Evolutionary conservation across 2,329 filamentous ascomycete genomes (phyloP).

Genomic region (Penicillium thymicola): DNA sequence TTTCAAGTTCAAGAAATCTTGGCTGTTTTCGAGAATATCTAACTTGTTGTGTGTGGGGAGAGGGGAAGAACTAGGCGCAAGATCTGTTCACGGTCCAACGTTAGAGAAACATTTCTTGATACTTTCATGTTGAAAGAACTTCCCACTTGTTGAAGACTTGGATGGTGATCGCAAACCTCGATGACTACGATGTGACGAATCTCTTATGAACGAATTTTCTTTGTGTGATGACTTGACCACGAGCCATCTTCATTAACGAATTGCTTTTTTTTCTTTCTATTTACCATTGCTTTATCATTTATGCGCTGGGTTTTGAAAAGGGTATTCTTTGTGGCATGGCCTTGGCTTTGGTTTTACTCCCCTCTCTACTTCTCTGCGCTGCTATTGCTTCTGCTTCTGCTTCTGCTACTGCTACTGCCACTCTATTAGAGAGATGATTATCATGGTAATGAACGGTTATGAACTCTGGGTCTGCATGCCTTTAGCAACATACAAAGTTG

Average conservation of each 20-base stretch:
- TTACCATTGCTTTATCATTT: conserved; percentile 1
- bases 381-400: conserved; percentile 8
- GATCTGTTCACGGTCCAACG: background rate
- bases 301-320: conserved; percentile 11
- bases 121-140: conserved; percentile 1
- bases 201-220: conserved; percentile 30
- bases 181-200: conserved; percentile 41
- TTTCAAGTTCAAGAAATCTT: background rate
- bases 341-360: conserved; percentile 4
- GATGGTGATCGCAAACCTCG: conserved; percentile 14
- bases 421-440: conserved; percentile 27
- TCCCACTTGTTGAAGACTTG: background rate
- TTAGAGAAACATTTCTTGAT: conserved; percentile 14
- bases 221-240: conserved; percentile 18
- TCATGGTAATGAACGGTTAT: conserved; percentile 29
- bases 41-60: background rate
- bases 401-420: conserved; percentile 10
- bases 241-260: conserved; percentile 9
- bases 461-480: conserved; percentile 13
- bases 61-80: background rate
- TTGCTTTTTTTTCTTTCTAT: background rate
- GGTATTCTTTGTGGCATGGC: conserved; percentile 9
- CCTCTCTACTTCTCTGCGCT: conserved; percentile 8
- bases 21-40: background rate
- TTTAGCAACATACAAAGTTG: conserved; percentile 8